Evolutionary conservation across 306 rosid genomes (phyloP).

Genomic region (Prunus mira): DNA sequence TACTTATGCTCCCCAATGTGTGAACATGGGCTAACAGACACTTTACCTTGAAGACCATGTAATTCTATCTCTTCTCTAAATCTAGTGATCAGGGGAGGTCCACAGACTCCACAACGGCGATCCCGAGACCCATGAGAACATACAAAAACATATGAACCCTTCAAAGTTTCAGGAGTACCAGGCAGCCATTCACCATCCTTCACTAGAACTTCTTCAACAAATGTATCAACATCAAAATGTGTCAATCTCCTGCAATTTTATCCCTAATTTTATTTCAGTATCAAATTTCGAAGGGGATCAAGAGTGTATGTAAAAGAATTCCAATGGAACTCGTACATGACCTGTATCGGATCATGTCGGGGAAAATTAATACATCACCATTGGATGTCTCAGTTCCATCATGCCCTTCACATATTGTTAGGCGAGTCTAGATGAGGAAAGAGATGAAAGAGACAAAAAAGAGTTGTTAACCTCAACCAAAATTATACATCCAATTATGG

Average conservation of each 20-base stretch:
- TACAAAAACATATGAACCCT: slow-evolving; percentile 69
- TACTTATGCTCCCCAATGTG: slow-evolving; percentile 88
- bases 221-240: slow-evolving; percentile 91
- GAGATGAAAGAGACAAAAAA: slow-evolving; percentile 3
- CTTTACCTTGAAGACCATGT: slow-evolving; percentile 67
- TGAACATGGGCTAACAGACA: slow-evolving; percentile 91
- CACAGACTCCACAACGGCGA: slow-evolving; percentile 95
- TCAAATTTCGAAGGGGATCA: not conserved
- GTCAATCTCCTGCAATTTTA: slow-evolving; percentile 78
- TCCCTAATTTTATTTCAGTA: slow-evolving; percentile 1
- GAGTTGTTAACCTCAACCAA: not conserved
- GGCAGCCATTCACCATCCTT: slow-evolving; percentile 92
- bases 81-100: slow-evolving; percentile 73
- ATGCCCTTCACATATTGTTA: slow-evolving; percentile 91
- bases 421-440: slow-evolving; percentile 56
- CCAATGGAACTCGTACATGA: slow-evolving; percentile 23
- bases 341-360: slow-evolving; percentile 98
- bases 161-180: slow-evolving; percentile 79
- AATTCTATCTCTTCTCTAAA: slow-evolving; percentile 76
- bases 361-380: slow-evolving; percentile 93
- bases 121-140: slow-evolving; percentile 91
- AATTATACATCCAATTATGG: not conserved
- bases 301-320: not conserved
- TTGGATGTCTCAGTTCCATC: slow-evolving; percentile 95
- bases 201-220: slow-evolving; percentile 97